Evolutionary conservation across 2,329 filamentous ascomycete species (phyloP), one percentile per base, ranked within the genome.

Genomic region (Clonostachys rosea): DNA sequence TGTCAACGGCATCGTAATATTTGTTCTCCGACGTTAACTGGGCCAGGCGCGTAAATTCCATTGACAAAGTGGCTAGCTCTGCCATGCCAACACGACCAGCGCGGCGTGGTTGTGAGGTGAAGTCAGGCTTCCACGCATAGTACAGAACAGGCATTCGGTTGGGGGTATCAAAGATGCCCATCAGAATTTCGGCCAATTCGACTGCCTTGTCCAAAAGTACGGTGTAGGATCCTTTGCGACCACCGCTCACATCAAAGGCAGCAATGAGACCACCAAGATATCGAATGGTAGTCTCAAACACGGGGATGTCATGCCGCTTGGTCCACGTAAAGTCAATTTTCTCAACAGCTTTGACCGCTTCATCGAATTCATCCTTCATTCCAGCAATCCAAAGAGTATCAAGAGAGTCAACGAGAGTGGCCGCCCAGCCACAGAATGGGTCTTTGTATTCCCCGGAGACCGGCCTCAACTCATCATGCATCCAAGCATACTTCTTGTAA

Each of bases 211-310:
- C 79, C 34, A 95, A 74, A 11, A 95, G 73, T 20, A 86, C 73
- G 17, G 76, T 68, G 57, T 95, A 86, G 13, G 69, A 58, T 36
- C 75, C 73, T 8, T 66, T 57, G 36, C 67, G 57, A 7, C 79
- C 82, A 16, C 80, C 86, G 45, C 87, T 91, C 47, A 96, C 76
- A 67, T 97, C 92, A 62, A 92, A 96, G 7, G 91, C 91, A 37
- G 84, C 84, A 40, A 96, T 61, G 40, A 97, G 71, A 2, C 92
- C 92, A 34, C 92, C 92, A 5, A 97, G 75, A 58, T 96, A 96
- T 45, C 92, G 83, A 59, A 97, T 96, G 11, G 85, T 89, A 1
- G 91, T 95, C 67, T 96, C 91, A 56, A 96, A 96, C 8, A 95
- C 76, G n/a, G 90, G 91, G 42, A 96, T 94, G 43, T 87, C 80